These are phyloP conservation scores for Pichia sp. DNA, from an alignment of 1,139 yeast species.

Conservation along the genomic window DNA sequence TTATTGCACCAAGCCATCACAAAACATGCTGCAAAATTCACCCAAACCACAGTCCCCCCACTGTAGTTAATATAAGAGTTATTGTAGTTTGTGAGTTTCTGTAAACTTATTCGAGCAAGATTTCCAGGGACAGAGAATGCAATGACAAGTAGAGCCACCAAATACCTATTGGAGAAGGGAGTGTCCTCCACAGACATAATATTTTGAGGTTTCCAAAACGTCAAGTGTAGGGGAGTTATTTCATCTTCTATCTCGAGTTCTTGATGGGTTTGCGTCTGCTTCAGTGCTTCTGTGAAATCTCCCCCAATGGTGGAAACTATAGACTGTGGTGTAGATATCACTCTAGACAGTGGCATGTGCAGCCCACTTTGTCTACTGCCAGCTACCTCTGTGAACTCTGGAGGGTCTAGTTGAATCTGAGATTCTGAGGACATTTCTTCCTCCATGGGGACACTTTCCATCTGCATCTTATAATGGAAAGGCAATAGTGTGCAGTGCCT, in stretches of 20 bases:
- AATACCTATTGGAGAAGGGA: constrained; percentile 15
- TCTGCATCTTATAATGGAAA: too few species aligned
- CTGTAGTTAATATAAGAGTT: constrained; percentile 30
- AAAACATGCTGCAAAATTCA: constrained; percentile 72
- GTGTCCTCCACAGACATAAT: constrained; percentile 18
- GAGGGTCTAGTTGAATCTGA: too few species aligned
- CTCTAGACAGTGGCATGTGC: too few species aligned
- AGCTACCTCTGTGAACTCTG: too few species aligned
- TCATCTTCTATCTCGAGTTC: constrained; percentile 10
- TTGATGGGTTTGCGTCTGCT: too few species aligned
- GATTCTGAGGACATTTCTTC: too few species aligned
- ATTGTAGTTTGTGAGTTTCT: constrained; percentile 19
- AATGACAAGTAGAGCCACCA: constrained; percentile 12
- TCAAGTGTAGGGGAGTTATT: constrained; percentile 11
- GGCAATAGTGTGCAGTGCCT: too few species aligned
- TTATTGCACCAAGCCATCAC: constrained; percentile 50
- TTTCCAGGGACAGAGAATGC: constrained; percentile 27
- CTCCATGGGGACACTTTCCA: too few species aligned
- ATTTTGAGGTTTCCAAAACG: constrained; percentile 17
- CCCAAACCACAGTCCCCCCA: constrained; percentile 63
- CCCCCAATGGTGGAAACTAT: too few species aligned
- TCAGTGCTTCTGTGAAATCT: too few species aligned
- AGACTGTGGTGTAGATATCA: too few species aligned
- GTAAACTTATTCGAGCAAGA: constrained; percentile 26
- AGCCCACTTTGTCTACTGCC: too few species aligned